Conservation (phyloP, 1,284 basidiomycete genomes). For the Ustilago cynodontis region DNA sequence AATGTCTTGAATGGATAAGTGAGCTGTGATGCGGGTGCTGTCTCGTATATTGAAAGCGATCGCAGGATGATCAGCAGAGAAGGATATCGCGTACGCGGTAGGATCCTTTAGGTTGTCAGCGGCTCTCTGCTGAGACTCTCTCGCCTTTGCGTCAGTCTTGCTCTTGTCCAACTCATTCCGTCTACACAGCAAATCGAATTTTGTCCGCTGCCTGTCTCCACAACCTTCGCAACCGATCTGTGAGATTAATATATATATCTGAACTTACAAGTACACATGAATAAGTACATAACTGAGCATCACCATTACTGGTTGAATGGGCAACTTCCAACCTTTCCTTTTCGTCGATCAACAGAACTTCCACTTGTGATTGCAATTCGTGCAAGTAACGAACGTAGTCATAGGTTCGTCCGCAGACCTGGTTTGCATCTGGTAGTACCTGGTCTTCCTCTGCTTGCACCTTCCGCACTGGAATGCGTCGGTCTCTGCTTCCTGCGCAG, state of each 20-base stretch:
- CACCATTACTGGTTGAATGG: no score
- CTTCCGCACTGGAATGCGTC: conserved; percentile 96
- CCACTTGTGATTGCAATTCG: conserved; percentile 68
- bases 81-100: no score
- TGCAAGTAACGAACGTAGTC: conserved; percentile 68
- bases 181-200: no score
- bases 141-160: no score
- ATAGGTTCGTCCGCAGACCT: conserved; percentile 69
- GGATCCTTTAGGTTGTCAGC: no score
- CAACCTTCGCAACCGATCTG: background rate
- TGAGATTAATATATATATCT: background rate
- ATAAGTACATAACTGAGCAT: background rate
- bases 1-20: no score
- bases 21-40: no score
- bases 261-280: conserved; percentile 19
- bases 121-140: no score
- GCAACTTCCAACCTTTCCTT: background rate
- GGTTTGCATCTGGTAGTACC: conserved; percentile 69
- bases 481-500: conserved; percentile 86
- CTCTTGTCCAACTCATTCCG: background rate
- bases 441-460: conserved; percentile 74
- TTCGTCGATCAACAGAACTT: conserved; percentile 60
- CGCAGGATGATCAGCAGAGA: no score
- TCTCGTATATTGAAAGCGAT: no score
- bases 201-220: background rate